A percentile compares a stretch with the other conserved stretches of the same genome.
Evolutionary conservation across 352 stramenopile genomes (phyloP).

Genomic region (Pythium volutum): DNA sequence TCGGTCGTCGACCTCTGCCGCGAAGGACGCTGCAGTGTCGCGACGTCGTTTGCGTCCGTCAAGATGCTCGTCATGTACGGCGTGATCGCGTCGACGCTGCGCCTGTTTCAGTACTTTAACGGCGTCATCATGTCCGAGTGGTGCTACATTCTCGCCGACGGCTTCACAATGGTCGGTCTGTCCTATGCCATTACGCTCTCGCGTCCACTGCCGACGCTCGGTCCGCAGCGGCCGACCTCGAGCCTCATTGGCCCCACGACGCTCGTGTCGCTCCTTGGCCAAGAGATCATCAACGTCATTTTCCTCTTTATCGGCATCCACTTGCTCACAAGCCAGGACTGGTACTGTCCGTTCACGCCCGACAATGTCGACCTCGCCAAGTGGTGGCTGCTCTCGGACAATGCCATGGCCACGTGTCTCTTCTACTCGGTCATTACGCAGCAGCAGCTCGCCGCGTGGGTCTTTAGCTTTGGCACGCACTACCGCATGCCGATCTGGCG

Average conservation of each 20-base stretch:
- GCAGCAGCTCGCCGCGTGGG: slow-evolving; percentile 24
- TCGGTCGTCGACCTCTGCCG: slow-evolving; percentile 81
- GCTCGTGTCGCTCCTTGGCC: slow-evolving; percentile 37
- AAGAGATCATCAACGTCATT: slow-evolving; percentile 47
- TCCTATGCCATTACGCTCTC: slow-evolving; percentile 73
- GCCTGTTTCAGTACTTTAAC: slow-evolving; percentile 72
- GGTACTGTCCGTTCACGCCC: slow-evolving; percentile 38
- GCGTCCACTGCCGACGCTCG: slow-evolving; percentile 41
- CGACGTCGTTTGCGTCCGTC: slow-evolving; percentile 80
- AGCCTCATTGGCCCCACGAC: slow-evolving; percentile 57
- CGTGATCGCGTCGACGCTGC: slow-evolving; percentile 42
- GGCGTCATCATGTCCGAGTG: slow-evolving; percentile 67
- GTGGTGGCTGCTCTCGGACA: slow-evolving; percentile 37
- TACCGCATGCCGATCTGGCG: slow-evolving; percentile 31
- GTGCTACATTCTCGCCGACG: slow-evolving; percentile 68
- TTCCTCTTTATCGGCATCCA: slow-evolving; percentile 37
- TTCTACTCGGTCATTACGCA: slow-evolving; percentile 29
- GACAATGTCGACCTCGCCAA: slow-evolving; percentile 33
- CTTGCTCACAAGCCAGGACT: slow-evolving; percentile 27
- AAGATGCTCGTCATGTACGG: slow-evolving; percentile 91
- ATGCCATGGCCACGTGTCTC: slow-evolving; percentile 25
- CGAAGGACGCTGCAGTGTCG: slow-evolving; percentile 84
- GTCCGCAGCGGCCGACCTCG: slow-evolving; percentile 42
- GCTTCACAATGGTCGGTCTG: slow-evolving; percentile 56
- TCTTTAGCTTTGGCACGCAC: slow-evolving; percentile 35